Evolutionary conservation across 148 eudicot genomes (phyloP), one percentile per base, ranked within the genome.

Genomic region (Rhododendron vialii): DNA sequence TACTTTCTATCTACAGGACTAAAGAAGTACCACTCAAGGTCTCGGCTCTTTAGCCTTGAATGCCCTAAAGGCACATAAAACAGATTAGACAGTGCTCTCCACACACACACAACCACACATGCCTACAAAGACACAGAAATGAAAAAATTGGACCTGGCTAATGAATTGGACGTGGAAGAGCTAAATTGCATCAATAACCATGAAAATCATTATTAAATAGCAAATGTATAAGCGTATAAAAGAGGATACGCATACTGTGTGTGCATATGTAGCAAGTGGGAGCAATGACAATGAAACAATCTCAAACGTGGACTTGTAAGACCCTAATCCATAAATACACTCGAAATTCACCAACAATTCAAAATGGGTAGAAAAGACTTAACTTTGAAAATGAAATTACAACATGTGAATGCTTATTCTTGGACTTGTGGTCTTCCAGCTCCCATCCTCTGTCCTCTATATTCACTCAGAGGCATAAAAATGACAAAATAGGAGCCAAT

Each of bases 21-120:
- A 86, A 89, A 89, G 85, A 89, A 89, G 86, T 87, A 89, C 89
- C 89, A 89, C 55, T 89, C 89, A 47, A 84, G 63, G 87, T 89
- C 91, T 73, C 89, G 84, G 81, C 78, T 89, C 87, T 89, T 89
- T n/a, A 89, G 85, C 86, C 80, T 84, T 43, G 89, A 87, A 84
- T 84, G 81, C 80, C 81, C 89, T 87, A 50, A 65, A 41, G 8
- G 38, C 50, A 22, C 78, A 59, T 80, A 80, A 80, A 83, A 81
- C 24, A 13, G 22, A 67, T 67, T 67, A 67, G 73, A 67, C 33
- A 26, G 73, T 10, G 33, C 73, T 67, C 14, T 26, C 33, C 65
- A 59, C 5, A 59, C 26, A 59, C n/a, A 59, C 65, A 59, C n/a
- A 41, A 41, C 24, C 24, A 22, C 65, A 59, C 65, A 59, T 59